Evolutionary conservation across 2,329 filamentous ascomycete genomes (phyloP).

Genomic region (Arthrinium phaeospermum): DNA sequence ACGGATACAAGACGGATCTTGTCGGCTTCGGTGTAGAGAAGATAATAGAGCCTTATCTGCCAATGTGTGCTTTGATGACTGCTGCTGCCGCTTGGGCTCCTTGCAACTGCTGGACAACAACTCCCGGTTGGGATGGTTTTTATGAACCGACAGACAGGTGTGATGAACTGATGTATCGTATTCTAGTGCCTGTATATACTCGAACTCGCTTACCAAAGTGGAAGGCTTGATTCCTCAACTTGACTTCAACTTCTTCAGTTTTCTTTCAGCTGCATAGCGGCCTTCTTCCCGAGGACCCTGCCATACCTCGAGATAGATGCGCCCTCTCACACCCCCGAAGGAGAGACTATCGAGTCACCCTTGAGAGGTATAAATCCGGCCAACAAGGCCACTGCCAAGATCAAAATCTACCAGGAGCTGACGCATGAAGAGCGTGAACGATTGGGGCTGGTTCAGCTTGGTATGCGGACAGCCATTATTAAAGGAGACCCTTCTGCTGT

Average conservation of each 20-base stretch:
- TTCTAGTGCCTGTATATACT: background rate
- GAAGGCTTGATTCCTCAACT: background rate
- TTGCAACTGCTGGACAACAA: background rate
- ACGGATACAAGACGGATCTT: background rate
- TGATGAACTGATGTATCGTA: background rate
- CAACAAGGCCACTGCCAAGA: background rate
- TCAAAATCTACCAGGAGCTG: background rate
- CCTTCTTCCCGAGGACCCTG: background rate
- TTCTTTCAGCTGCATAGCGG: background rate
- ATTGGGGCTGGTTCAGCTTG: background rate
- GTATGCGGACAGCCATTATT: background rate
- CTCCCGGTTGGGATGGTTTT: background rate
- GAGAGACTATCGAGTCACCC: background rate
- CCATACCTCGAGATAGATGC: background rate
- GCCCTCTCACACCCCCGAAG: background rate
- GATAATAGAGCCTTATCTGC: background rate
- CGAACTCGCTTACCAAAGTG: background rate
- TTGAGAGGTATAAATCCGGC: background rate
- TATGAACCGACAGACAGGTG: background rate
- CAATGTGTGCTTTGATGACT: background rate
- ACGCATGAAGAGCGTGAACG: background rate
- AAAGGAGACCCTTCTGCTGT: background rate
- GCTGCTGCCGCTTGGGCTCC: background rate
- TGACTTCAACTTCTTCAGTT: background rate
- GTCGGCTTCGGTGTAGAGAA: background rate